Base-by-base conservation (phyloP, 2,329 filamentous ascomycete species). In the Tolypocladium tundrense region DNA sequence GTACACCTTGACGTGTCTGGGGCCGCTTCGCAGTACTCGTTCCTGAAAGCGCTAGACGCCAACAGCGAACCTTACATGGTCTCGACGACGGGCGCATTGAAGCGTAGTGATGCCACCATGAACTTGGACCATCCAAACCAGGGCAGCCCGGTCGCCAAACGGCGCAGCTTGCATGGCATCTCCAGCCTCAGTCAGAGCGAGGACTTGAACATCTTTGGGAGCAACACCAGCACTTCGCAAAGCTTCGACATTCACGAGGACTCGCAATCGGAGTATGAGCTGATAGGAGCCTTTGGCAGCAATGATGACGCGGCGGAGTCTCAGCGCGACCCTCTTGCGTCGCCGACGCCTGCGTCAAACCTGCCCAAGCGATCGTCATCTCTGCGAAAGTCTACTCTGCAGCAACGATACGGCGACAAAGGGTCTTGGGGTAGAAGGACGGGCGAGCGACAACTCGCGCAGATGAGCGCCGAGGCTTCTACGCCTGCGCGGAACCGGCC, bases 81-180 rank as follows among this genome's bases (percentile, higher is more conserved):
- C 53, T 63, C 68, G 41, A 68, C 65, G 40, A 86, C 88, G 7
- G 96, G 93, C 69, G 92, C 93, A 6, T 76, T 97, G 65, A 97
- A 97, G 79, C 86, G 94, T 65, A 93, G 88, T 68, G 93, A 97
- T 75, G 88, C 89, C 50, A 87, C 88, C 55, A 93, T 96, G 88
- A 91, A 90, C 67, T 76, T 95, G 54, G 92, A 96, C 66, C 88
- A 90, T 62, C 80, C 85, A 35, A 87, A 82, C 65, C 79, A 88
- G 58, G 89, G 89, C 64, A 97, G 90, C 67, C 93, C 94, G 0
- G 89, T 93, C 60, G 90, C 92, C 53, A 97, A 97, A 77, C 84
- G 94, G 63, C 85, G 94, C 67, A 97, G 92, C 73, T 74, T 96
- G 65, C 90, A 96, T 70, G 88, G 88, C 54, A 82, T 86, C 50